Evolutionary conservation across 2,329 filamentous ascomycete species (phyloP).

Genomic region (Hansfordia pulvinata): DNA sequence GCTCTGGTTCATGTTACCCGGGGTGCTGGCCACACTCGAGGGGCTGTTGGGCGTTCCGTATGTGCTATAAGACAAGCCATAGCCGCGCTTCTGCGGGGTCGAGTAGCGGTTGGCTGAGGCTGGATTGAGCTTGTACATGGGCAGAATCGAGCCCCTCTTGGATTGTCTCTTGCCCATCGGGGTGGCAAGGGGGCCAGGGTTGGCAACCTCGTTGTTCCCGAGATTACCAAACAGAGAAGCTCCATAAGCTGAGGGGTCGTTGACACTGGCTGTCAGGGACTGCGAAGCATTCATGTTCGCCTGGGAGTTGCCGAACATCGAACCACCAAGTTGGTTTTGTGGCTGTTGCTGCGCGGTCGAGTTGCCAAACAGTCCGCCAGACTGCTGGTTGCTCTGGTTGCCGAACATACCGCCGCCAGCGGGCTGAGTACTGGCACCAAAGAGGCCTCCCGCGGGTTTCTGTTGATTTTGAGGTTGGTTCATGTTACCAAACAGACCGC

Average conservation of each 20-base stretch:
- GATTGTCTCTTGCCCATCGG: constrained; percentile 66
- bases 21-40: constrained; percentile 55
- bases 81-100: constrained; percentile 77
- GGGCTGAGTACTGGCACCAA: constrained; percentile 31
- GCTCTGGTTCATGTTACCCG: constrained; percentile 52
- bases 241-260: constrained; percentile 80
- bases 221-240: constrained; percentile 74
- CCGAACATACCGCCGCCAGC: constrained; percentile 39
- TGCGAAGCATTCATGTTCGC: constrained; percentile 39
- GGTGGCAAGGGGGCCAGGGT: constrained; percentile 83
- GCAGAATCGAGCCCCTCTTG: constrained; percentile 67
- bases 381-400: constrained; percentile 28
- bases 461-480: constrained; percentile 38
- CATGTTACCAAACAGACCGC: constrained; percentile 33
- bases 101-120: constrained; percentile 65
- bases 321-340: constrained; percentile 30
- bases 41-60: constrained; percentile 71
- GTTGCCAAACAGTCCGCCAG: constrained; percentile 29
- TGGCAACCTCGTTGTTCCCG: constrained; percentile 44
- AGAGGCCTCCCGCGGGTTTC: constrained; percentile 34
- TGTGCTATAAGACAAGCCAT: constrained; percentile 85
- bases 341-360: constrained; percentile 35
- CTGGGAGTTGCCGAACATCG: constrained; percentile 45
- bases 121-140: constrained; percentile 78
- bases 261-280: constrained; percentile 63